Base-by-base conservation (phyloP, 805 yeast genomes). In the Saccharomycopsis olivae region DNA sequence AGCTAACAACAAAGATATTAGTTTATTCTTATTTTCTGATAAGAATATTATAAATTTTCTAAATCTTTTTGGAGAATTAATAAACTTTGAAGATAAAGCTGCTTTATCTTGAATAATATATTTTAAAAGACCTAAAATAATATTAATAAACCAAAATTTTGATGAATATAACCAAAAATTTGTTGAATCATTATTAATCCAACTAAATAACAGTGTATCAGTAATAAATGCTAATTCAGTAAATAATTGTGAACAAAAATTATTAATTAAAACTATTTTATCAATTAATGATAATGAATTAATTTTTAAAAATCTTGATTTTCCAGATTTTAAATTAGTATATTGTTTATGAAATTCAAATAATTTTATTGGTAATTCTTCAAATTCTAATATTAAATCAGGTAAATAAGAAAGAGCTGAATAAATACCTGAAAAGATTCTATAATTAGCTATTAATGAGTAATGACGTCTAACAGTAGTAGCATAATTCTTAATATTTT, bases 161-260 rank as follows among this genome's bases (percentile, higher is more conserved):
- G 47, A 43, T 9, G 49, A 43, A 14, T 36, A 28, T 29, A 43
- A 40, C 47, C 47, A 46, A 15, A 24, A 30, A 10, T 14, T 16
- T 10, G 33, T 16, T 2, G 47, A 43, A 19, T 36, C 17, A 21
- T 29, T 28, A 2, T 41, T 35, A 3, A 43, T 33, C 11, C 20
- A 15, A 11, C 36, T 23, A 25, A 19, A 20, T 3, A 46, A 23
- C 8, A 35, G 34, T 18, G 43, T 44, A 17, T 43, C 47, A 5
- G 47, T 46, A n/a, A 46, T 21, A 16, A 46, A 36, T 9, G 49
- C 49, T 13, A 40, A 25, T 29, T 46, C 47, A n/a, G 41, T 37
- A 20, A 46, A 43, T 10, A 46, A 17, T 20, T 43, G 44, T 17
- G 35, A 24, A 11, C 36, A 28, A 31, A 43, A 46, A 18, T 32